These are phyloP conservation scores for Hysterium pulicare DNA, from an alignment of 2,329 filamentous ascomycete genomes.

Conservation along the genomic window DNA sequence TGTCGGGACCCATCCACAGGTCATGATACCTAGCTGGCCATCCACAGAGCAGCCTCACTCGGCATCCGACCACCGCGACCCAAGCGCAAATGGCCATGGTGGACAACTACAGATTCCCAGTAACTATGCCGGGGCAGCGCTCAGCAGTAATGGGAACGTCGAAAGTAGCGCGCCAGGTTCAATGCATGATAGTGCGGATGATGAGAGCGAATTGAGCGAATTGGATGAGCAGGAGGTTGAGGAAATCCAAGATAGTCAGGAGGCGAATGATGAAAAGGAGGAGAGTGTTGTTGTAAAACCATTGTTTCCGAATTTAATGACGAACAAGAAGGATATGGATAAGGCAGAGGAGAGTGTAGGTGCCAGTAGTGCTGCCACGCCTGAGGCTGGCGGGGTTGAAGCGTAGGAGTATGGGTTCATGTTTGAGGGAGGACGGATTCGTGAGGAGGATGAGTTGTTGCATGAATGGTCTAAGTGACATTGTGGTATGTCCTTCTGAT, in stretches of 20 bases:
- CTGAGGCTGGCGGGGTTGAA: too few relatives aligned
- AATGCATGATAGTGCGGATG: slow-evolving; percentile 51
- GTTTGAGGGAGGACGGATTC: too few relatives aligned
- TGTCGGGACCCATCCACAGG: slow-evolving; percentile 10
- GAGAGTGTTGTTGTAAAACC: slow-evolving; percentile 16
- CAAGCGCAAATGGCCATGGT: slow-evolving; percentile 2
- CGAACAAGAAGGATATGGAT: slow-evolving; percentile 7
- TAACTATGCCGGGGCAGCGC: slow-evolving; percentile 45
- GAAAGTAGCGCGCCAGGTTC: slow-evolving; percentile 56
- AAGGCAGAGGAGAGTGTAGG: neutral
- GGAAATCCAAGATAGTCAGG: slow-evolving; percentile 21
- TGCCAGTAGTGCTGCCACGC: too few relatives aligned
- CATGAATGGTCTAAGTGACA: too few relatives aligned
- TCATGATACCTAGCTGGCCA: slow-evolving; percentile 11
- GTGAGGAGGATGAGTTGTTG: too few relatives aligned
- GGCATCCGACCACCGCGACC: neutral
- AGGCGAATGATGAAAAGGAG: slow-evolving; percentile 12
- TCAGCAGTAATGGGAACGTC: slow-evolving; percentile 28
- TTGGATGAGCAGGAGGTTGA: slow-evolving; percentile 43
- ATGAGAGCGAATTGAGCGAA: slow-evolving; percentile 55
- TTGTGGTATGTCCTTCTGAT: too few relatives aligned
- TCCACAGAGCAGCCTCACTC: neutral
- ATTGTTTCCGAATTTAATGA: slow-evolving; percentile 25
- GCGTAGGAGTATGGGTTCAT: too few relatives aligned
- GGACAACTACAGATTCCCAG: slow-evolving; percentile 16